These are phyloP conservation scores for Avicennia marina DNA, from an alignment of 257 asterid genomes.

Conservation along the genomic window DNA sequence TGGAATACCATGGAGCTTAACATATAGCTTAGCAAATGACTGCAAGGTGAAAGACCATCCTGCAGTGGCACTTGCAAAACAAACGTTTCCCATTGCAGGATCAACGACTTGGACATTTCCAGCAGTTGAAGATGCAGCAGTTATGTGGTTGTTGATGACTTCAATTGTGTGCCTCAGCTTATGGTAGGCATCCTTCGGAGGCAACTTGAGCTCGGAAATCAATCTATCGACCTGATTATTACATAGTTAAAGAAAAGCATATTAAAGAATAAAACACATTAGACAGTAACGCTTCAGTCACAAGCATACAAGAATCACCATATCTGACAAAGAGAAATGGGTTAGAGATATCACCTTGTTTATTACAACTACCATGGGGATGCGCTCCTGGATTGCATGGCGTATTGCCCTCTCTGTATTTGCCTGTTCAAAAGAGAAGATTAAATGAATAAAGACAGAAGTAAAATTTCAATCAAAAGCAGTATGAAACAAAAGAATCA, in stretches of 20 bases:
- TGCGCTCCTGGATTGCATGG: constrained; percentile 13
- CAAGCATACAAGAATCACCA: no score
- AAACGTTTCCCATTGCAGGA: constrained; percentile 82
- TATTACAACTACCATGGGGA: constrained; percentile 8
- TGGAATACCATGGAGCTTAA: constrained; percentile 87
- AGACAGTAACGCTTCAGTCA: constrained; percentile 53
- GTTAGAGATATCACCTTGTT: not conserved
- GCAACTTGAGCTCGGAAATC: constrained; percentile 90
- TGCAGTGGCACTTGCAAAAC: constrained; percentile 98
- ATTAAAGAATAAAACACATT: no score
- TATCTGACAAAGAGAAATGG: not conserved
- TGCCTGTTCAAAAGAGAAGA: constrained; percentile 38
- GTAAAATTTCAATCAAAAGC: not conserved
- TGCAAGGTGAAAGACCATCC: constrained; percentile 96
- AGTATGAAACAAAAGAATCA: not conserved
- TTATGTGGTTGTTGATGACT: constrained; percentile 72
- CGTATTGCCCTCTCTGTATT: constrained; percentile 50
- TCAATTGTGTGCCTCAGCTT: constrained; percentile 86
- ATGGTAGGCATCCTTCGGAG: constrained; percentile 97
- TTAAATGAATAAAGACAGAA: constrained; percentile 3
- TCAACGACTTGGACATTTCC: constrained; percentile 81
- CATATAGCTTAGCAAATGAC: constrained; percentile 92
- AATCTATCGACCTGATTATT: constrained; percentile 89
- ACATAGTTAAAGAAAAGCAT: constrained; percentile 18
- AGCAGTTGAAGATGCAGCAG: constrained; percentile 88